Percentiles rank a stretch among this genome's conserved stretches.
These are phyloP conservation scores for Arachnomyces sp. DNA, from an alignment of 2,329 filamentous ascomycete genomes.

Conservation along the genomic window DNA sequence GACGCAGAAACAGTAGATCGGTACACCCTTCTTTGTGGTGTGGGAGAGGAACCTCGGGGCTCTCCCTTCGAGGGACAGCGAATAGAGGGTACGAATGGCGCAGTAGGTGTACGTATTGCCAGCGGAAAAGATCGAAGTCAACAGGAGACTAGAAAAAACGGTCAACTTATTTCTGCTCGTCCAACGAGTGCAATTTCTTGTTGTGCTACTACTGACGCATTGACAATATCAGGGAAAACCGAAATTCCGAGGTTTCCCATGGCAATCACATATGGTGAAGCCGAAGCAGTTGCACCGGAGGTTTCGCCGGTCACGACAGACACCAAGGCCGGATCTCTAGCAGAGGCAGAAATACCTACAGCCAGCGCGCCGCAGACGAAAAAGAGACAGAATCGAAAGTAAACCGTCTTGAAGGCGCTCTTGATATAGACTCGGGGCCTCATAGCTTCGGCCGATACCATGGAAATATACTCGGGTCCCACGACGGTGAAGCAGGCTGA, in stretches of 20 bases:
- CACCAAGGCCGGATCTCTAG: slow-evolving; percentile 53
- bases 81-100: slow-evolving; percentile 47
- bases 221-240: slow-evolving; percentile 52
- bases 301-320: slow-evolving; percentile 46
- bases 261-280: slow-evolving; percentile 58
- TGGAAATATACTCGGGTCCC: slow-evolving; percentile 56
- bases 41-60: slow-evolving; percentile 50
- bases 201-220: too few species aligned
- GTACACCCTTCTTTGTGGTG: slow-evolving; percentile 55
- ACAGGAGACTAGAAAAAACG: slow-evolving; percentile 26
- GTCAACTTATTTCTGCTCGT: too few species aligned
- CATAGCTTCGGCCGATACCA: slow-evolving; percentile 59
- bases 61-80: slow-evolving; percentile 46
- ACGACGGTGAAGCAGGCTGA: slow-evolving; percentile 60
- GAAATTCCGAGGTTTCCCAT: slow-evolving; percentile 49
- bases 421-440: slow-evolving; percentile 63
- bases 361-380: slow-evolving; percentile 65
- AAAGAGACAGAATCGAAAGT: slow-evolving; percentile 67
- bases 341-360: slow-evolving; percentile 62
- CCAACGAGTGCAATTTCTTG: not conserved
- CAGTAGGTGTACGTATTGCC: slow-evolving; percentile 51
- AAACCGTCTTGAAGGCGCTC: slow-evolving; percentile 66
- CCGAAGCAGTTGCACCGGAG: slow-evolving; percentile 41
- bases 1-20: slow-evolving; percentile 50
- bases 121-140: slow-evolving; percentile 50